These are phyloP conservation scores for Eremomyces bilateralis DNA, from an alignment of 495 filamentous ascomycete species.

Conservation along the genomic window DNA sequence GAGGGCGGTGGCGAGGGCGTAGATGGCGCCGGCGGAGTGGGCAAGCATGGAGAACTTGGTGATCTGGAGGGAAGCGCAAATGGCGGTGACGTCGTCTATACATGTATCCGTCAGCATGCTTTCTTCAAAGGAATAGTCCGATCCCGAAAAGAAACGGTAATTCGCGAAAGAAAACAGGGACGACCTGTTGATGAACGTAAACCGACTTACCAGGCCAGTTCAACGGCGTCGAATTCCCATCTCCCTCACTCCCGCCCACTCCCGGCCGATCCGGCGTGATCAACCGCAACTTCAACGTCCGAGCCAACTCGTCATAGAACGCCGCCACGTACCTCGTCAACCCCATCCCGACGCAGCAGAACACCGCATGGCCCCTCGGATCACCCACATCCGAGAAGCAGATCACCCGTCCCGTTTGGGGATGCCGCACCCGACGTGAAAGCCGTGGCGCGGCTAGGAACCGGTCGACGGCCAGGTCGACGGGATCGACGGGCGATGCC, in stretches of 20 bases:
- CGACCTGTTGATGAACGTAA: constrained; percentile 11
- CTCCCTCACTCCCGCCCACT: constrained; percentile 72
- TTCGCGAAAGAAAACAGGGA: too few species aligned
- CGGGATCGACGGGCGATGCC: constrained; percentile 60
- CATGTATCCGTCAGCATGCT: not conserved
- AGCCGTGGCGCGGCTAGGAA: constrained; percentile 68
- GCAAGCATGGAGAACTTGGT: constrained; percentile 93
- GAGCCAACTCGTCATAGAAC: constrained; percentile 91
- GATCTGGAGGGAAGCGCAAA: constrained; percentile 81
- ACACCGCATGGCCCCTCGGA: constrained; percentile 73
- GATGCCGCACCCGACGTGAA: constrained; percentile 68
- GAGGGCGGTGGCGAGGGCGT: constrained; percentile 85
- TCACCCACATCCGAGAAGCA: constrained; percentile 96
- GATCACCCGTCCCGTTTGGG: constrained; percentile 66
- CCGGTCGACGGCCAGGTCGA: constrained; percentile 70
- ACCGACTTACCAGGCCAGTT: constrained; percentile 66
- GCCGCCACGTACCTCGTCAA: constrained; percentile 87
- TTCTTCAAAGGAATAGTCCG: not conserved
- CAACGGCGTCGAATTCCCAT: constrained; percentile 58
- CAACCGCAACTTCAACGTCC: constrained; percentile 68
- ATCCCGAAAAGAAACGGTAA: too few species aligned
- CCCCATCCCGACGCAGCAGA: constrained; percentile 97
- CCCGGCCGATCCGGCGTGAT: constrained; percentile 91
- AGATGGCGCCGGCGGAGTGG: constrained; percentile 95
- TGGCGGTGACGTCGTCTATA: constrained; percentile 79